Percentiles rank a stretch among this genome's conserved stretches.
These are phyloP conservation scores for Jatropha curcas DNA, from an alignment of 345 rosid species.

Conservation along the genomic window DNA sequence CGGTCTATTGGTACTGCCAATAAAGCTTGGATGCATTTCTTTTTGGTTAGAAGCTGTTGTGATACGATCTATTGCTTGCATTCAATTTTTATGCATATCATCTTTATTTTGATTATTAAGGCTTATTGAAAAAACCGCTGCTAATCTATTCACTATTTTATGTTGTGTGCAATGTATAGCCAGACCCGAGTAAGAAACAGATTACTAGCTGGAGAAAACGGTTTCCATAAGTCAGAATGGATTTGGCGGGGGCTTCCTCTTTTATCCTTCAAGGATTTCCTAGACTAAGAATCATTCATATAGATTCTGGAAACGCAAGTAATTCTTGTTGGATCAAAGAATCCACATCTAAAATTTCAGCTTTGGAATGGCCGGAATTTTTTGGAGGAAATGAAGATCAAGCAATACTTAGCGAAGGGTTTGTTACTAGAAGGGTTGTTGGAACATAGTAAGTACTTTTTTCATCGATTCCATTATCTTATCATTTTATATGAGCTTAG, in stretches of 20 bases:
- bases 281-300: not conserved
- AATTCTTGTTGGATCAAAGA: constrained; percentile 23
- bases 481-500: not conserved
- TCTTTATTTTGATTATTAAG: too few species aligned
- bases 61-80: too few species aligned
- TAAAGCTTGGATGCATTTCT: constrained; percentile 24
- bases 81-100: too few species aligned
- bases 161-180: too few species aligned
- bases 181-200: not conserved
- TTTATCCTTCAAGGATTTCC: constrained; percentile 24
- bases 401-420: too few species aligned
- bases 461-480: not conserved
- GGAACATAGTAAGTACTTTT: constrained; percentile 17
- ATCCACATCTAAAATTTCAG: constrained; percentile 27
- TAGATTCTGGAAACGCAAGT: not conserved
- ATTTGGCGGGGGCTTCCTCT: constrained; percentile 23
- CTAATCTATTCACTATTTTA: too few species aligned
- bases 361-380: constrained; percentile 24
- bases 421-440: not conserved
- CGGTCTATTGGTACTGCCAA: constrained; percentile 28
- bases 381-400: constrained; percentile 18
- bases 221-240: constrained; percentile 15
- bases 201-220: constrained; percentile 18
- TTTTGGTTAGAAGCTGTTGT: not conserved
- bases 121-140: too few species aligned